Evolutionary conservation across 1,139 yeast genomes (phyloP).

Genomic region (Geotrichum armillariae): DNA sequence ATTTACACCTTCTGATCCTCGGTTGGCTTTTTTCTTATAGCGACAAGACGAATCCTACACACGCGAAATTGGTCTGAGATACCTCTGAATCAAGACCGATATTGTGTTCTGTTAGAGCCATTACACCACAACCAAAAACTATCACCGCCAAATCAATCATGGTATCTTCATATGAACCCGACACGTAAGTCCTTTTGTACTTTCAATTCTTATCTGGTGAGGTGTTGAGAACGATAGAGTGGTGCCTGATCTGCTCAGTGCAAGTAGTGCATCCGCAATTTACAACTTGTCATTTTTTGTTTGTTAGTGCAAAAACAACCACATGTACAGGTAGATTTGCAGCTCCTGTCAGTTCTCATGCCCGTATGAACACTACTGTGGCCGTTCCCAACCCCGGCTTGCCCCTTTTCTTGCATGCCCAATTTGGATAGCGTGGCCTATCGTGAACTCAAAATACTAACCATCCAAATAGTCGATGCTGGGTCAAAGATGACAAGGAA

Average conservation of each 20-base stretch:
- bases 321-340: too few species aligned
- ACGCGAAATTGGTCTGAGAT: neutral
- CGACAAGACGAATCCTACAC: neutral
- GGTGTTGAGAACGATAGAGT: too few species aligned
- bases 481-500: conserved; percentile 85
- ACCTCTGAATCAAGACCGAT: too few species aligned
- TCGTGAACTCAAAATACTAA: neutral
- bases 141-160: neutral
- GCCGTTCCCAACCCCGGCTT: too few species aligned
- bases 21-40: conserved; percentile 2
- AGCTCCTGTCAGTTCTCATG: too few species aligned
- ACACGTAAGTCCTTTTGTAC: conserved; percentile 14
- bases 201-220: neutral
- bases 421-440: conserved; percentile 1
- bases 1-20: neutral
- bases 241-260: neutral
- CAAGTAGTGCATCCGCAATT: too few species aligned
- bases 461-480: conserved; percentile 59
- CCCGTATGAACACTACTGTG: too few species aligned
- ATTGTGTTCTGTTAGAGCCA: neutral
- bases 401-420: neutral
- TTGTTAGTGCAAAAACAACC: too few species aligned
- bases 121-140: too few species aligned
- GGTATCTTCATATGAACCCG: conserved; percentile 19
- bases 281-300: too few species aligned